Conservation (phyloP, 352 stramenopile genomes). For the Halophytophthora polymorphica region DNA sequence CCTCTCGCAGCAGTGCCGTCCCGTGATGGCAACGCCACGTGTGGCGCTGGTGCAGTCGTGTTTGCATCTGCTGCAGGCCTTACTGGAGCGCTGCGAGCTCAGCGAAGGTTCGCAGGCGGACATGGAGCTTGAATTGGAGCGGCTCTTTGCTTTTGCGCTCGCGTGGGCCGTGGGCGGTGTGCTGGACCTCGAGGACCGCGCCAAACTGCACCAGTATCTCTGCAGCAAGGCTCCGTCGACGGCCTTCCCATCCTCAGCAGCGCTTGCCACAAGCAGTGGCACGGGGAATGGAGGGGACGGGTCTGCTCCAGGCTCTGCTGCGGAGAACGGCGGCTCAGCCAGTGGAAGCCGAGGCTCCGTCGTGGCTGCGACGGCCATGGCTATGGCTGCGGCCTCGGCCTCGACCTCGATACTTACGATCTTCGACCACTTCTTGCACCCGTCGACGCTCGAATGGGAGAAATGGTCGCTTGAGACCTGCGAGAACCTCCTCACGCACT, state of each 20-base stretch:
- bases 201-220: conserved; percentile 73
- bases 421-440: conserved; percentile 91
- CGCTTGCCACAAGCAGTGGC: conserved; percentile 5
- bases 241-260: conserved; percentile 21
- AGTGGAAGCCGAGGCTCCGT: not conserved
- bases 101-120: conserved; percentile 43
- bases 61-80: conserved; percentile 55
- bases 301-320: conserved; percentile 4
- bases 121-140: conserved; percentile 70
- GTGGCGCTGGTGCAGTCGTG: conserved; percentile 81
- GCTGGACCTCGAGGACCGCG: conserved; percentile 76
- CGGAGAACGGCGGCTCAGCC: not conserved
- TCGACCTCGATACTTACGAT: conserved; percentile 45
- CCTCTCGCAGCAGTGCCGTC: conserved; percentile 47
- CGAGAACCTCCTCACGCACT: conserved; percentile 23
- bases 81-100: conserved; percentile 56
- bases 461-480: conserved; percentile 60
- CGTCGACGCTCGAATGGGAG: conserved; percentile 89
- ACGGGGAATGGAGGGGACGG: conserved; percentile 5
- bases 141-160: conserved; percentile 82
- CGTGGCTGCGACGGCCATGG: not conserved
- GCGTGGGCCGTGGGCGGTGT: conserved; percentile 84
- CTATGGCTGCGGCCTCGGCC: not conserved
- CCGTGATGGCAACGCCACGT: conserved; percentile 65
- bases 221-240: conserved; percentile 24